A percentile compares a stretch with the other conserved stretches of the same genome.
Conservation (phyloP, 2,329 filamentous ascomycete species). For the Acrodontium crateriforme region DNA sequence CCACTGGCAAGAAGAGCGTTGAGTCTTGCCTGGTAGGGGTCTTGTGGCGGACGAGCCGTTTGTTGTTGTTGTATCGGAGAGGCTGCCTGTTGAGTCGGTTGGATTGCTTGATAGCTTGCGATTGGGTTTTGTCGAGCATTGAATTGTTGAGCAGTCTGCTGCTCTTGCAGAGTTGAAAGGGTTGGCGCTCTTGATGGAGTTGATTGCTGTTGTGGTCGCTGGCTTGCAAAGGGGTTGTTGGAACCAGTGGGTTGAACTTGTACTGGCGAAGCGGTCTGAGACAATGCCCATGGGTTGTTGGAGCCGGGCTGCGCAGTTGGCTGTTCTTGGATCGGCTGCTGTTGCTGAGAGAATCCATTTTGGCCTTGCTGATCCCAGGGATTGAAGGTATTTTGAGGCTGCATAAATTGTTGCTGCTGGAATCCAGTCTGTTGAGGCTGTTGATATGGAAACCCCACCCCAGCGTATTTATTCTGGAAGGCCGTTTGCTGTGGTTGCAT, state of each 20-base stretch:
- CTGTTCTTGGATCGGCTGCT: constrained; percentile 42
- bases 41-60: constrained; percentile 22
- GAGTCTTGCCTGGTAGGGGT: constrained; percentile 56
- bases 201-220: constrained; percentile 45
- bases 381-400: constrained; percentile 48
- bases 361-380: constrained; percentile 26
- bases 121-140: constrained; percentile 37
- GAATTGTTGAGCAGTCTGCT: constrained; percentile 58
- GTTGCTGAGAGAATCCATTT: constrained; percentile 25
- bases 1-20: constrained; percentile 76
- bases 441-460: constrained; percentile 45
- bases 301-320: constrained; percentile 59
- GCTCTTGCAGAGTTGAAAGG: constrained; percentile 65
- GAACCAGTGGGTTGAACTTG: constrained; percentile 82
- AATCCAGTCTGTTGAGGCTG: constrained; percentile 55
- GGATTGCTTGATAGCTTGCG: constrained; percentile 16
- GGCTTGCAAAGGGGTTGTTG: constrained; percentile 87
- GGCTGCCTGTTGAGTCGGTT: constrained; percentile 37
- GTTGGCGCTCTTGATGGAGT: constrained; percentile 49
- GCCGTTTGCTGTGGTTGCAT: constrained; percentile 48
- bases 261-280: constrained; percentile 45
- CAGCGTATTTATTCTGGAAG: constrained; percentile 55
- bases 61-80: constrained; percentile 37
- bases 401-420: constrained; percentile 44
- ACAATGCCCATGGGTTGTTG: constrained; percentile 80